These are phyloP conservation scores for Areca catechu DNA, from an alignment of 176 grass and related monocot species.

Conservation along the genomic window DNA sequence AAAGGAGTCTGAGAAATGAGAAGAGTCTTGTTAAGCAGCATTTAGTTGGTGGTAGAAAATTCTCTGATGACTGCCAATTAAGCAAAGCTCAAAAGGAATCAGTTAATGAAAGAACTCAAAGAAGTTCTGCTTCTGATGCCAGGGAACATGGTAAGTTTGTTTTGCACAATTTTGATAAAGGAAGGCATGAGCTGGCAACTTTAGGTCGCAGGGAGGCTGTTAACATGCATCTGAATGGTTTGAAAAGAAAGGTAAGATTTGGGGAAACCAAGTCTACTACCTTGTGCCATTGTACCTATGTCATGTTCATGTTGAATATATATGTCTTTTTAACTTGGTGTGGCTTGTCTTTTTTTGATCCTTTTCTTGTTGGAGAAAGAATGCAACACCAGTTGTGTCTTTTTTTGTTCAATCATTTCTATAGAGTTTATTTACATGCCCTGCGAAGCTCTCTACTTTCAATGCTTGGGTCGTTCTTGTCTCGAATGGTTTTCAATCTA, in stretches of 20 bases:
- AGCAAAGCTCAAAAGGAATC: constrained; percentile 22
- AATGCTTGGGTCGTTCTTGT: too few species aligned
- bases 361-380: constrained; percentile 14
- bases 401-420: not conserved
- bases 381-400: not conserved
- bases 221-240: constrained; percentile 45
- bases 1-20: constrained; percentile 29
- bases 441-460: too few species aligned
- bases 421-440: too few species aligned
- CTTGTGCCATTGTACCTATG: constrained; percentile 30
- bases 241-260: constrained; percentile 81
- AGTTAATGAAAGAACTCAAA: constrained; percentile 24
- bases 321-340: constrained; percentile 20
- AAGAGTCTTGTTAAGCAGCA: constrained; percentile 8
- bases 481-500: too few species aligned
- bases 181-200: constrained; percentile 28
- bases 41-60: constrained; percentile 27
- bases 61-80: constrained; percentile 13
- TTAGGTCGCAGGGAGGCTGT: constrained; percentile 23
- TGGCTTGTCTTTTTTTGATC: constrained; percentile 5
- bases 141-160: constrained; percentile 30
- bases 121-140: constrained; percentile 22
- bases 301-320: constrained; percentile 30
- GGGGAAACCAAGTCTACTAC: constrained; percentile 38
- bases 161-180: constrained; percentile 36